phyloP scores from a whole-genome alignment of 352 stramenopile species.

The Globisporangium sylvaticum region DNA sequence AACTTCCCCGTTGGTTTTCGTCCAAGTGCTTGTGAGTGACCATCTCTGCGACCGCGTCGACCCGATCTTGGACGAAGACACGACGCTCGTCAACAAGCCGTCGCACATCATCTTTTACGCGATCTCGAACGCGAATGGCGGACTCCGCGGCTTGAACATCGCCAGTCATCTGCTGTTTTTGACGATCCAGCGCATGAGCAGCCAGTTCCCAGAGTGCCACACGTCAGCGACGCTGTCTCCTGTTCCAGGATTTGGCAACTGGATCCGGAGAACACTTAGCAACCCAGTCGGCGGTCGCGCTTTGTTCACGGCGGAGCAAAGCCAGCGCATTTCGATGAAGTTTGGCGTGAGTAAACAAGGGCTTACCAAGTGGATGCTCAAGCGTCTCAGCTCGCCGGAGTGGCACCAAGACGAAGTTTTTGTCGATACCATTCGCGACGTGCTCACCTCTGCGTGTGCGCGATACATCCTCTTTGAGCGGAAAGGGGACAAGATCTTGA shows the following conservation, averaged over 20 bases:
- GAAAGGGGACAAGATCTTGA: conserved; percentile 72
- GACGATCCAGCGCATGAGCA: conserved; percentile 74
- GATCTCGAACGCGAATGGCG: conserved; percentile 75
- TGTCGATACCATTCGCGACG: conserved; percentile 38
- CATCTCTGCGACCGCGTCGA: conserved; percentile 63
- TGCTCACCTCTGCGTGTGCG: conserved; percentile 56
- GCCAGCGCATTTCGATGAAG: conserved; percentile 43
- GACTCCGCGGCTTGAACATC: conserved; percentile 78
- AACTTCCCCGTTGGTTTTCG: conserved; percentile 65
- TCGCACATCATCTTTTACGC: conserved; percentile 87
- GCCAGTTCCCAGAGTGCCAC: conserved; percentile 55
- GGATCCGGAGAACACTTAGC: conserved; percentile 51
- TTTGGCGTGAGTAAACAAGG: conserved; percentile 56
- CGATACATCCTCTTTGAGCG: conserved; percentile 81
- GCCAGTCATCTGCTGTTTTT: conserved; percentile 81
- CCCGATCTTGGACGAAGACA: conserved; percentile 55
- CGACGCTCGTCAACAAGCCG: conserved; percentile 31
- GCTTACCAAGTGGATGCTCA: conserved; percentile 68
- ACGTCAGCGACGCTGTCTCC: conserved; percentile 74
- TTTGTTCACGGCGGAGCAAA: conserved; percentile 52
- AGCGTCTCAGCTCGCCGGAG: conserved; percentile 36
- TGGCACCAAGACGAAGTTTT: conserved; percentile 55
- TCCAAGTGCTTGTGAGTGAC: conserved; percentile 69
- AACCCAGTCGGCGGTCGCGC: conserved; percentile 20
- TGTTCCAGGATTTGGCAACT: conserved; percentile 69